A percentile compares a stretch with the other conserved stretches of the same genome.
These are phyloP conservation scores for Neurospora intermedia DNA, from an alignment of 495 filamentous ascomycete genomes.

Conservation along the genomic window DNA sequence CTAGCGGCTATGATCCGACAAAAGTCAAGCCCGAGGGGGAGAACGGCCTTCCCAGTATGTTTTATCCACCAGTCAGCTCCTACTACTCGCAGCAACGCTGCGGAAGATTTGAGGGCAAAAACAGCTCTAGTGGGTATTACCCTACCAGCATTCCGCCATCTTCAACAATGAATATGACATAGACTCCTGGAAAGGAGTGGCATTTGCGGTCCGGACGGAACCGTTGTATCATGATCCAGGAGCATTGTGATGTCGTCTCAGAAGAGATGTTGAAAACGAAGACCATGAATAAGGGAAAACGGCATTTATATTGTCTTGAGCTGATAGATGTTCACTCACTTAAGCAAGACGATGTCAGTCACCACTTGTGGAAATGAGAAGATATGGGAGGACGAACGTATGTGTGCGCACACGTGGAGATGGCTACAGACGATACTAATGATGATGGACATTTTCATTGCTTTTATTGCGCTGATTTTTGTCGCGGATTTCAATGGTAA, in stretches of 20 bases:
- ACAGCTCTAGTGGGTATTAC: conserved; percentile 34
- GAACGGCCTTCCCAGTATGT: conserved; percentile 28
- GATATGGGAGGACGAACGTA: not conserved
- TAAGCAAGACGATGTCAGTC: not conserved
- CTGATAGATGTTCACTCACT: not conserved
- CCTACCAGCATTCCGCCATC: conserved; percentile 27
- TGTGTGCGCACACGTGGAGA: not conserved
- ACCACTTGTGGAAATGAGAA: not conserved
- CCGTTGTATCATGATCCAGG: not conserved
- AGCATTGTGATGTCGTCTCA: not conserved
- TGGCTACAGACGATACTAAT: not conserved
- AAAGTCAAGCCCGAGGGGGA: conserved; percentile 39
- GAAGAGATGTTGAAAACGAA: not conserved
- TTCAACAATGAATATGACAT: conserved; percentile 21
- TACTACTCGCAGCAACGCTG: conserved; percentile 27
- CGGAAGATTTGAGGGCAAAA: conserved; percentile 34
- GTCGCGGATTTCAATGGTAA: not conserved
- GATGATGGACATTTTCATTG: not conserved
- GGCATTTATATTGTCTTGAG: not conserved
- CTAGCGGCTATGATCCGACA: conserved; percentile 15
- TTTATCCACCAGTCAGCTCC: conserved; percentile 21
- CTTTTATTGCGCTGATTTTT: not conserved
- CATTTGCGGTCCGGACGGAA: not conserved
- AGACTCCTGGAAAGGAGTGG: not conserved
- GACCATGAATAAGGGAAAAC: not conserved